Percentiles rank a stretch among this genome's conserved stretches.
Conservation (phyloP, 495 filamentous ascomycete genomes). For the Podospora didyma region DNA sequence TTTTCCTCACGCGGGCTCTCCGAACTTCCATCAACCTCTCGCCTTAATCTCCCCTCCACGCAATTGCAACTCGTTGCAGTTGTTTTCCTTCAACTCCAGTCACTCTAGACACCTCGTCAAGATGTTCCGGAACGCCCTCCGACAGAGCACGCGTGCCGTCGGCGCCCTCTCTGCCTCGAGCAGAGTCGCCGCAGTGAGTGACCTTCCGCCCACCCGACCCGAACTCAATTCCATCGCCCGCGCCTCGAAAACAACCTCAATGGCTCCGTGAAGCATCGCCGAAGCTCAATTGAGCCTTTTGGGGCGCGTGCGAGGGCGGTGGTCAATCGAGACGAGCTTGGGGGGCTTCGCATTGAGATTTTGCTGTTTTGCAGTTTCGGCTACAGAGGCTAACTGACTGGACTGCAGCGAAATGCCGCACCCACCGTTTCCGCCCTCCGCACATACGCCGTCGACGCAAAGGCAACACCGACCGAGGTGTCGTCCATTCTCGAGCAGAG, state of each 20-base stretch:
- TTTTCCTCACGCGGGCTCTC: slow-evolving; percentile 32
- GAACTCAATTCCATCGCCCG: slow-evolving; percentile 36
- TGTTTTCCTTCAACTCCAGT: slow-evolving; percentile 36
- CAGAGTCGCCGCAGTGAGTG: slow-evolving; percentile 90
- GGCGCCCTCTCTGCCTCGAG: slow-evolving; percentile 86
- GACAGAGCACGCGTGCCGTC: slow-evolving; percentile 90
- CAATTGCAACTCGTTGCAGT: slow-evolving; percentile 51
- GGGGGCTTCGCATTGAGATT: slow-evolving; percentile 27
- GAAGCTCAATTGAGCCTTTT: slow-evolving; percentile 48
- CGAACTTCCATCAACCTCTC: slow-evolving; percentile 28
- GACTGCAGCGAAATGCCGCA: slow-evolving; percentile 81
- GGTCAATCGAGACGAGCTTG: slow-evolving; percentile 25
- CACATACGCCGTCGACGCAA: slow-evolving; percentile 87
- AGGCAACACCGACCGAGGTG: slow-evolving; percentile 94
- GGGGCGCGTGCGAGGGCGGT: slow-evolving; percentile 13
- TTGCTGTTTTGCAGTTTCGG: slow-evolving; percentile 40
- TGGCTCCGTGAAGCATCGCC: slow-evolving; percentile 19
- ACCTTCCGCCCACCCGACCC: slow-evolving; percentile 37
- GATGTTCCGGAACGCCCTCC: slow-evolving; percentile 98
- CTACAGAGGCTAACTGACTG: slow-evolving; percentile 45
- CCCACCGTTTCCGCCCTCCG: slow-evolving; percentile 73
- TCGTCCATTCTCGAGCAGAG: slow-evolving; percentile 98
- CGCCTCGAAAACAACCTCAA: slow-evolving; percentile 29
- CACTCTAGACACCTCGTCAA: slow-evolving; percentile 38
- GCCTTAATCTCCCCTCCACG: slow-evolving; percentile 44